A percentile compares a stretch with the other conserved stretches of the same genome.
phyloP scores from a whole-genome alignment of 2,329 filamentous ascomycete genomes.

The Chalara sp. region DNA sequence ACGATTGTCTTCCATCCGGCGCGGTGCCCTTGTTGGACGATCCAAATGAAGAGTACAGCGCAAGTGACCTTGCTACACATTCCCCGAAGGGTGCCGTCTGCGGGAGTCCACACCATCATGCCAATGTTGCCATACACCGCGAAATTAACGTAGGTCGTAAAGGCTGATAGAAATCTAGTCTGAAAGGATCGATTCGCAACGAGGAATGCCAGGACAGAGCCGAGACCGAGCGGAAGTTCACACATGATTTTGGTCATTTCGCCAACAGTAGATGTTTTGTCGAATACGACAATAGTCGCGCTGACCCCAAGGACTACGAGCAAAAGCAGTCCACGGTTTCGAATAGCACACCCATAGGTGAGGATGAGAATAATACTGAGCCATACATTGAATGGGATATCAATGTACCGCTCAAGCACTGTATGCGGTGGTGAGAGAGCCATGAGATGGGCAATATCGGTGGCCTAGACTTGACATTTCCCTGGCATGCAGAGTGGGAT shows the following conservation, averaged over 20 bases:
- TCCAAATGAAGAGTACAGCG: conserved; percentile 11
- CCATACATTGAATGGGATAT: conserved; percentile 19
- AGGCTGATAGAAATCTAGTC: conserved; percentile 14
- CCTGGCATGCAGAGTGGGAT: no score
- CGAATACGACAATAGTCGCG: conserved; percentile 9
- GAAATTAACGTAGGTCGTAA: conserved; percentile 19
- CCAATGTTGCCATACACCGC: conserved; percentile 19
- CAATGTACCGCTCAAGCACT: conserved; percentile 13
- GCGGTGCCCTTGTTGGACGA: conserved; percentile 9
- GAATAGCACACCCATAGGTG: conserved; percentile 16
- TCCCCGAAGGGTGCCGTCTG: conserved; percentile 18
- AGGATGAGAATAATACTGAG: conserved; percentile 17
- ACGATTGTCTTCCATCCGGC: conserved; percentile 17
- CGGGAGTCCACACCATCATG: conserved; percentile 17
- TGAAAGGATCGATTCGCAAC: conserved; percentile 14
- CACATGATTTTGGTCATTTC: conserved; percentile 13
- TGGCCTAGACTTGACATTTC: neutral
- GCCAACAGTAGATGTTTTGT: conserved; percentile 10
- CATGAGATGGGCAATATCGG: conserved; percentile 2
- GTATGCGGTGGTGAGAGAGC: conserved; percentile 4
- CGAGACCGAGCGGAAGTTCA: conserved; percentile 11
- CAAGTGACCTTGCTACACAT: conserved; percentile 15
- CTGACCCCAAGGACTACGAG: conserved; percentile 7
- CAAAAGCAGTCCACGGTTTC: conserved; percentile 13
- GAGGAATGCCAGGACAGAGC: conserved; percentile 12